These are phyloP conservation scores for Septoria petroselini DNA, from an alignment of 2,329 filamentous ascomycete species.

Conservation along the genomic window DNA sequence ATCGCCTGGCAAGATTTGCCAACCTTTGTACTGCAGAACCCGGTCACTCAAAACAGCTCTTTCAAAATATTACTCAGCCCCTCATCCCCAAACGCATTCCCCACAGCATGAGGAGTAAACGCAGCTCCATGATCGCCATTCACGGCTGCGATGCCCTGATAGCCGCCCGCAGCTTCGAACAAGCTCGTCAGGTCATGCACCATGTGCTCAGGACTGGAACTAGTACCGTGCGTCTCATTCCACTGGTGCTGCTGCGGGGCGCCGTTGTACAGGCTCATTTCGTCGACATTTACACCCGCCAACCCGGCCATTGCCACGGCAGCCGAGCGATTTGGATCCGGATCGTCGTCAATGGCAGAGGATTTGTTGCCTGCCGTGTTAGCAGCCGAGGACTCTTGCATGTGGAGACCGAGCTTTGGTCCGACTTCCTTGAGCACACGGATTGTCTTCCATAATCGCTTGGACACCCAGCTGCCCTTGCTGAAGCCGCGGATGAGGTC, in stretches of 20 bases:
- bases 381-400: conserved; percentile 23
- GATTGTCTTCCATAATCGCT: conserved; percentile 70
- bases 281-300: conserved; percentile 60
- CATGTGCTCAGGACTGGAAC: conserved; percentile 58
- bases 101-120: conserved; percentile 30
- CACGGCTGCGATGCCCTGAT: conserved; percentile 29
- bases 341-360: conserved; percentile 37
- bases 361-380: conserved; percentile 30
- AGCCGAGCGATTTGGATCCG: conserved; percentile 57
- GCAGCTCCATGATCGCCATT: conserved; percentile 31
- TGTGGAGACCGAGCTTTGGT: conserved; percentile 61
- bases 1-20: no score
- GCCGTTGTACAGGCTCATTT: conserved; percentile 49
- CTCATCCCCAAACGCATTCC: conserved; percentile 52
- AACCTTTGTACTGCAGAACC: no score
- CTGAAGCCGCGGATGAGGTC: conserved; percentile 71
- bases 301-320: conserved; percentile 65
- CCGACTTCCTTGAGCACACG: conserved; percentile 68
- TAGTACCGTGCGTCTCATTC: conserved; percentile 35
- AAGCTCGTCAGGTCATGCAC: conserved; percentile 62
- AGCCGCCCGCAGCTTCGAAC: conserved; percentile 61
- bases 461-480: conserved; percentile 67
- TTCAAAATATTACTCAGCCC: conserved; percentile 59
- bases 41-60: conserved; percentile 54
- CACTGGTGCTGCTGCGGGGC: conserved; percentile 23